Percentiles rank a stretch among this genome's conserved stretches.
These are phyloP conservation scores for Fusarium sp. DNA, from an alignment of 2,329 filamentous ascomycete species.

Conservation along the genomic window DNA sequence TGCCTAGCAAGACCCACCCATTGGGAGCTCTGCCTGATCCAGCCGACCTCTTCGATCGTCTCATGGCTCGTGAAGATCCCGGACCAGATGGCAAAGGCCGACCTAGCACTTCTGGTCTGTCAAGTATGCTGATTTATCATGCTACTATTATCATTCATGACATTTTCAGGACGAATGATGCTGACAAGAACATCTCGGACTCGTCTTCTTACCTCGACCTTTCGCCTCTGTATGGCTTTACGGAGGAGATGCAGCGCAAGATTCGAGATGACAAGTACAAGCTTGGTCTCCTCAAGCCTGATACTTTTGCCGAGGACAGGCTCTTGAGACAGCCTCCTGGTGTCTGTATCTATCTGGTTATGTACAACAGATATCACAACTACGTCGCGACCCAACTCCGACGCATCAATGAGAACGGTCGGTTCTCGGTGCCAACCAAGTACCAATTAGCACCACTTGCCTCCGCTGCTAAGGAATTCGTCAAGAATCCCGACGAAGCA, in stretches of 20 bases:
- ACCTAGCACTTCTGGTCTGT: constrained; percentile 52
- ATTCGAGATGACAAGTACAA: constrained; percentile 50
- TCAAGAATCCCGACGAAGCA: background rate
- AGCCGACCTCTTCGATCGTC: constrained; percentile 47
- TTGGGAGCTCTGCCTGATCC: constrained; percentile 46
- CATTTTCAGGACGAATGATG: constrained; percentile 55
- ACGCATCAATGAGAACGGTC: constrained; percentile 56
- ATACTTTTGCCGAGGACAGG: constrained; percentile 73
- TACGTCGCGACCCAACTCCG: constrained; percentile 77
- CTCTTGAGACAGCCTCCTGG: constrained; percentile 73
- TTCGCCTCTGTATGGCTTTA: constrained; percentile 57
- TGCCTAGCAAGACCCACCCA: constrained; percentile 41
- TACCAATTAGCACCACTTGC: background rate
- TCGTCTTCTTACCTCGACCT: constrained; percentile 61
- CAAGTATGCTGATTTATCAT: constrained; percentile 59
- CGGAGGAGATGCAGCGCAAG: constrained; percentile 48
- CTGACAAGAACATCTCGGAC: constrained; percentile 46
- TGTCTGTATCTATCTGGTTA: constrained; percentile 74
- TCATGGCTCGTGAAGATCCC: constrained; percentile 43
- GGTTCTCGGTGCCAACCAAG: constrained; percentile 47
- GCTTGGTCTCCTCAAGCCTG: constrained; percentile 59
- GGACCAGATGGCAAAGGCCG: constrained; percentile 47
- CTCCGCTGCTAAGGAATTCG: background rate
- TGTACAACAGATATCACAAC: constrained; percentile 84
- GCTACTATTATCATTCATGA: constrained; percentile 65